phyloP scores from a whole-genome alignment of 805 yeast species.

The Novakomyces olei region DNA sequence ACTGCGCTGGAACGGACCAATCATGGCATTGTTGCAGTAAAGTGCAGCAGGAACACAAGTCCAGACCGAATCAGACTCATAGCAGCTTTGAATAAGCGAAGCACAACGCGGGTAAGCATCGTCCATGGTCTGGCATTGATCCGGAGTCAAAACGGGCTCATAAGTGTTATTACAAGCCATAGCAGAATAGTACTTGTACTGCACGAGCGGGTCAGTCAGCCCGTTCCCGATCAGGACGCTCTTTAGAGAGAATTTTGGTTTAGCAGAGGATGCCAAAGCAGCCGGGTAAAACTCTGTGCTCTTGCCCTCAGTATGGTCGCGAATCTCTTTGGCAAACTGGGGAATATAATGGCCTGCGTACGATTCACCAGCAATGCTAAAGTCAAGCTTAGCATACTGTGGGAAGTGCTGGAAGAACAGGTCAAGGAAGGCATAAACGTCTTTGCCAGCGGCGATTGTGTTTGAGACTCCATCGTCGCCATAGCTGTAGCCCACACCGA shows the following conservation, averaged over 20 bases:
- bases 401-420: slow-evolving; percentile 73
- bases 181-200: slow-evolving; percentile 60
- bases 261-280: slow-evolving; percentile 27
- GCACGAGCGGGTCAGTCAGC: slow-evolving; percentile 62
- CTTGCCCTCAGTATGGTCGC: slow-evolving; percentile 17
- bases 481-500: slow-evolving; percentile 76
- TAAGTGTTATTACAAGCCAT: slow-evolving; percentile 94
- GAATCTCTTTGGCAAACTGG: slow-evolving; percentile 37
- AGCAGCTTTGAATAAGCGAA: slow-evolving; percentile 54
- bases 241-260: slow-evolving; percentile 37
- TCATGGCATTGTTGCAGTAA: slow-evolving; percentile 68
- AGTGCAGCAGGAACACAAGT: slow-evolving; percentile 78
- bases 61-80: slow-evolving; percentile 49
- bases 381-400: slow-evolving; percentile 24
- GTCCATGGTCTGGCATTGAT: slow-evolving; percentile 53
- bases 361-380: slow-evolving; percentile 85
- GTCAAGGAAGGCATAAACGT: slow-evolving; percentile 64
- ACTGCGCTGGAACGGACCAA: slow-evolving; percentile 62
- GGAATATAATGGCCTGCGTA: slow-evolving; percentile 93
- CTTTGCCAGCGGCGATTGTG: slow-evolving; percentile 68
- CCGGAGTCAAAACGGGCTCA: slow-evolving; percentile 51
- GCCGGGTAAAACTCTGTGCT: slow-evolving; percentile 67
- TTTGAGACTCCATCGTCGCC: slow-evolving; percentile 39
- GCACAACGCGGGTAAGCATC: slow-evolving; percentile 56
- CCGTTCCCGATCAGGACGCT: slow-evolving; percentile 87